Conservation (phyloP, 2,329 filamentous ascomycete species). For the Alternaria brassicae region DNA sequence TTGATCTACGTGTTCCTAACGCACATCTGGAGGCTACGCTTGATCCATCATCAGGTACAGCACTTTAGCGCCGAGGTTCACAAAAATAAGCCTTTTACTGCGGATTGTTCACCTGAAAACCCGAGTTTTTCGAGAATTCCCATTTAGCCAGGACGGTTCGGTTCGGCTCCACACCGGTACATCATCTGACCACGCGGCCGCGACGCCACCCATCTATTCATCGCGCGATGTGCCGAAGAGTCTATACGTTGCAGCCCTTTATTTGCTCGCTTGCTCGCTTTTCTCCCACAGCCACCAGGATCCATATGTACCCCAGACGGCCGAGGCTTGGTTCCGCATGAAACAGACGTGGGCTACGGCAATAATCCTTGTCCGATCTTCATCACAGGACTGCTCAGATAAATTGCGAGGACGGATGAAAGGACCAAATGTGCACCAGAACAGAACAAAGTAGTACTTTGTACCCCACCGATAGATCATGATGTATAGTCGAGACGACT, state of each 20-base stretch:
- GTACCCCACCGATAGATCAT: conserved; percentile 38
- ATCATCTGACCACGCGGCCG: conserved; percentile 16
- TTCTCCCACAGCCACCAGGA: conserved; percentile 23
- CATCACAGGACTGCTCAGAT: conserved; percentile 34
- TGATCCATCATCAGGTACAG: not conserved
- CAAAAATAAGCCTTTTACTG: conserved; percentile 20
- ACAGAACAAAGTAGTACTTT: conserved; percentile 19
- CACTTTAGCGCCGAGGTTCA: conserved; percentile 8
- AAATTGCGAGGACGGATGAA: conserved; percentile 46
- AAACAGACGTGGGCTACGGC: conserved; percentile 27
- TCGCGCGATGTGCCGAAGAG: conserved; percentile 15
- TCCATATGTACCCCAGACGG: conserved; percentile 44
- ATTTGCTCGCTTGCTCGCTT: conserved; percentile 34
- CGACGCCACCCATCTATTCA: conserved; percentile 13
- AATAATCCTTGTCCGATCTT: conserved; percentile 34
- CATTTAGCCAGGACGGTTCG: conserved; percentile 31
- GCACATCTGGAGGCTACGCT: conserved; percentile 4
- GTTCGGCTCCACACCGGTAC: conserved; percentile 17
- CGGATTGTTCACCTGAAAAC: conserved; percentile 17
- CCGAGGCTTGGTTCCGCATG: conserved; percentile 32
- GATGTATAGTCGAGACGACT: conserved; percentile 16
- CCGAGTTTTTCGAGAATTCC: conserved; percentile 14
- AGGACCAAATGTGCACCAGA: conserved; percentile 31
- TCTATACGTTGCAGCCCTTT: conserved; percentile 5
- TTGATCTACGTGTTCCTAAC: conserved; percentile 7